Percentiles rank a stretch among this genome's conserved stretches.
phyloP scores from a whole-genome alignment of 1,139 yeast genomes.

The Blastobotrys arbuscula region DNA sequence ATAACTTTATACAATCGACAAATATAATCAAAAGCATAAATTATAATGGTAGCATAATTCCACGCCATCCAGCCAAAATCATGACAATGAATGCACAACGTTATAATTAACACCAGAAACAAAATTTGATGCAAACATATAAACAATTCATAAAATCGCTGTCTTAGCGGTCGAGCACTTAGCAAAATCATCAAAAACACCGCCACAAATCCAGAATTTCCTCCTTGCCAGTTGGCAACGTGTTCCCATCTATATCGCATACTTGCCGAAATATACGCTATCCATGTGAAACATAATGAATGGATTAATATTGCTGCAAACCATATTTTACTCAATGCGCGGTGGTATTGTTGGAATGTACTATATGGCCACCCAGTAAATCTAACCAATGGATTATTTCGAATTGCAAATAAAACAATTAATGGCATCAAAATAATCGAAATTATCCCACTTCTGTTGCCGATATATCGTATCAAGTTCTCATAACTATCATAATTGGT shows the following conservation, averaged over 20 bases:
- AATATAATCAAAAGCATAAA: constrained; percentile 39
- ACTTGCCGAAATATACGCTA: constrained; percentile 36
- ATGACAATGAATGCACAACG: constrained; percentile 35
- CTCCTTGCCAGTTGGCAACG: constrained; percentile 43
- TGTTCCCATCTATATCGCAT: constrained; percentile 37
- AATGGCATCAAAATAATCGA: constrained; percentile 53
- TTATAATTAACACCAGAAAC: constrained; percentile 40
- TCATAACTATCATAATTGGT: constrained; percentile 28
- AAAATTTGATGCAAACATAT: constrained; percentile 34
- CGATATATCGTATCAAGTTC: constrained; percentile 39
- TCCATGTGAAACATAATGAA: constrained; percentile 30
- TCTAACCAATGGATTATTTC: constrained; percentile 53
- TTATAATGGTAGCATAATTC: constrained; percentile 34
- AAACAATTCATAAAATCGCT: constrained; percentile 41
- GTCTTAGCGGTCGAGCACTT: constrained; percentile 27
- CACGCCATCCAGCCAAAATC: constrained; percentile 50
- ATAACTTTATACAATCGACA: constrained; percentile 34
- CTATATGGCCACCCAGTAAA: constrained; percentile 61
- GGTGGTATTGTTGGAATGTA: constrained; percentile 56
- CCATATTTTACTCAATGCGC: constrained; percentile 47
- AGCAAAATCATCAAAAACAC: constrained; percentile 14
- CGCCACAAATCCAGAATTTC: constrained; percentile 35
- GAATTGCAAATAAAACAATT: constrained; percentile 52
- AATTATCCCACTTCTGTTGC: constrained; percentile 58
- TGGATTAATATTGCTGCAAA: constrained; percentile 25